Percentiles rank a stretch among this genome's conserved stretches.
phyloP scores from a whole-genome alignment of 2,329 filamentous ascomycete species.

The Cadophora gregata region DNA sequence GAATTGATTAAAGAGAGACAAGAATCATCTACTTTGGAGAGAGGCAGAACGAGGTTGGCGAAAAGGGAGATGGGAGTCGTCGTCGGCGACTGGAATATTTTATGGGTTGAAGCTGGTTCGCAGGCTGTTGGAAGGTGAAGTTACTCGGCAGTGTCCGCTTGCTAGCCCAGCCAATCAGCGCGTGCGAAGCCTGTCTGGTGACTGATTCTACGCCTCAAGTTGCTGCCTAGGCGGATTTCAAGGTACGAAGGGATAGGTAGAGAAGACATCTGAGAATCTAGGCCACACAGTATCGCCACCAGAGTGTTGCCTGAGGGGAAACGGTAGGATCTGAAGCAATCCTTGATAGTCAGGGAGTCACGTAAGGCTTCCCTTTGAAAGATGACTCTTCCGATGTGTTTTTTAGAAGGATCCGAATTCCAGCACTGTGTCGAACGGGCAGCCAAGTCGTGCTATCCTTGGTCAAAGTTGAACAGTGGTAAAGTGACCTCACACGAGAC shows the following conservation, averaged over 20 bases:
- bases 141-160: conserved; percentile 5
- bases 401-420: neutral
- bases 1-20: conserved; percentile 36
- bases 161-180: conserved; percentile 29
- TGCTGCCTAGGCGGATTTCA: conserved; percentile 28
- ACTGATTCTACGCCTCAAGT: conserved; percentile 23
- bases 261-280: neutral
- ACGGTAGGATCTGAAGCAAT: conserved; percentile 47
- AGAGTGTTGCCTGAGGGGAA: conserved; percentile 36
- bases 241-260: conserved; percentile 24
- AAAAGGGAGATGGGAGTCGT: conserved; percentile 21
- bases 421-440: neutral
- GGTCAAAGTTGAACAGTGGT: neutral
- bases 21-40: conserved; percentile 29
- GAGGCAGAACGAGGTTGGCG: conserved; percentile 25
- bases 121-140: conserved; percentile 9
- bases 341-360: neutral
- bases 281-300: conserved; percentile 2
- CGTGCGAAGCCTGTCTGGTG: conserved; percentile 13
- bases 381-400: neutral
- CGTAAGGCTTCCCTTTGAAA: conserved; percentile 1
- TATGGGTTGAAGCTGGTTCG: conserved; percentile 19
- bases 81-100: conserved; percentile 25
- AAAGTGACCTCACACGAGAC: neutral
- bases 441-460: neutral